These are phyloP conservation scores for Brasenia schreberi DNA, from an alignment of 164 flowering plant genomes.

Conservation along the genomic window DNA sequence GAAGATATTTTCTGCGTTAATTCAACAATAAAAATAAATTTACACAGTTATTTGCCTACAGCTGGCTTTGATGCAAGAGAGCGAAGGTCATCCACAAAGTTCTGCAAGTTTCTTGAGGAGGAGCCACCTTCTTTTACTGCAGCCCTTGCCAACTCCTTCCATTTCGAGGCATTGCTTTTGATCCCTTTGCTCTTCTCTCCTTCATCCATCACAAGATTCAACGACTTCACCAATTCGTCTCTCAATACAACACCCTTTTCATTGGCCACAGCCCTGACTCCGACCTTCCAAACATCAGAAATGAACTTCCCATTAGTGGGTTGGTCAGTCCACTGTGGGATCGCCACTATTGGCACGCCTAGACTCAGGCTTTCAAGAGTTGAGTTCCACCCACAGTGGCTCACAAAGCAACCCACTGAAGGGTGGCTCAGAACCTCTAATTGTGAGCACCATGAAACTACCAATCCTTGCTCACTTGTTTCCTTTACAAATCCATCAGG, in stretches of 20 bases:
- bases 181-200: conserved; percentile 22
- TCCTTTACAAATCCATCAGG: conserved; percentile 21
- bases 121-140: conserved; percentile 34
- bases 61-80: neutral
- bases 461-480: conserved; percentile 16
- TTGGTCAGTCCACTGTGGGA: conserved; percentile 45
- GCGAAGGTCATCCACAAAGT: conserved; percentile 19
- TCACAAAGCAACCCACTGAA: conserved; percentile 41
- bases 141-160: conserved; percentile 32
- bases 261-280: conserved; percentile 21
- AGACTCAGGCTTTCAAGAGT: conserved; percentile 38
- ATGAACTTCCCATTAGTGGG: conserved; percentile 34
- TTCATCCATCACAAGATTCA: conserved; percentile 28
- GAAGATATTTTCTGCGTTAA: neutral
- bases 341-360: conserved; percentile 43
- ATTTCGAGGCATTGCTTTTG: conserved; percentile 19
- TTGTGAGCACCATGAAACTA: conserved; percentile 37
- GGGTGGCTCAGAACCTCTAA: conserved; percentile 27
- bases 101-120: conserved; percentile 29
- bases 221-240: conserved; percentile 21
- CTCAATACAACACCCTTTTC: conserved; percentile 23
- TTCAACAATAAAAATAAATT: neutral
- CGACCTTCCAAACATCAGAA: conserved; percentile 38
- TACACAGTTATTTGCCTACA: neutral
- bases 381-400: conserved; percentile 53